phyloP scores from a whole-genome alignment of 768 basidiomycete species.

The Butyriboletus loyo region DNA sequence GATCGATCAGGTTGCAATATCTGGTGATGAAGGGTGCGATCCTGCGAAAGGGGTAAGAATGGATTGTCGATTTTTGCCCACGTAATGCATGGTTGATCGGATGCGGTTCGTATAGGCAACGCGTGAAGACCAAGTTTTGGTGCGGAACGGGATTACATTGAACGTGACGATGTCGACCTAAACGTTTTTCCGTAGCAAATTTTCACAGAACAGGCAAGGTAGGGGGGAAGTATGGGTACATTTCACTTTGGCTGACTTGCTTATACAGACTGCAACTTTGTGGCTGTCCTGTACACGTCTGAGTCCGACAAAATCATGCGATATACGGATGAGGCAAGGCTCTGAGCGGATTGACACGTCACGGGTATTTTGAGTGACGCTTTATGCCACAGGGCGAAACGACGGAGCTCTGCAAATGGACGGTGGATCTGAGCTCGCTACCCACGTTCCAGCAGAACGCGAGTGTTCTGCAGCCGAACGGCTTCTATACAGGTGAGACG shows the following conservation, averaged over 20 bases:
- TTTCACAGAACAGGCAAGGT: constrained; percentile 58
- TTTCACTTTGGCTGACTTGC: neutral
- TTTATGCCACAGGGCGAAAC: constrained; percentile 53
- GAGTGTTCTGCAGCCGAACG: constrained; percentile 48
- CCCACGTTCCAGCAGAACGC: constrained; percentile 78
- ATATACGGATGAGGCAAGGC: constrained; percentile 71
- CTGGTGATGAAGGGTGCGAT: constrained; percentile 86
- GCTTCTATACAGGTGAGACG: constrained; percentile 72
- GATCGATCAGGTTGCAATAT: constrained; percentile 67
- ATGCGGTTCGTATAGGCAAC: constrained; percentile 50
- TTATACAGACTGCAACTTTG: constrained; percentile 67
- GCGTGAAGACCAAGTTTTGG: constrained; percentile 81
- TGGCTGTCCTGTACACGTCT: constrained; percentile 79
- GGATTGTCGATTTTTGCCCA: constrained; percentile 4
- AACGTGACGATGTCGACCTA: constrained; percentile 3
- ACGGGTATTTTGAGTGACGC: constrained; percentile 20
- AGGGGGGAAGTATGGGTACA: constrained; percentile 21
- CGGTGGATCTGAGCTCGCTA: constrained; percentile 73
- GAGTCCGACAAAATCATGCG: constrained; percentile 74
- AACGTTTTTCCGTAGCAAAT: constrained; percentile 51
- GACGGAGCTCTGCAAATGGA: constrained; percentile 80
- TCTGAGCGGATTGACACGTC: constrained; percentile 9
- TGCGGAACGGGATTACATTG: constrained; percentile 33
- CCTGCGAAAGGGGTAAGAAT: constrained; percentile 75
- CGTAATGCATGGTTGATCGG: constrained; percentile 16